A percentile compares a stretch with the other conserved stretches of the same genome.
Conservation (phyloP, 306 rosid genomes). For the Prunus armeniaca region DNA sequence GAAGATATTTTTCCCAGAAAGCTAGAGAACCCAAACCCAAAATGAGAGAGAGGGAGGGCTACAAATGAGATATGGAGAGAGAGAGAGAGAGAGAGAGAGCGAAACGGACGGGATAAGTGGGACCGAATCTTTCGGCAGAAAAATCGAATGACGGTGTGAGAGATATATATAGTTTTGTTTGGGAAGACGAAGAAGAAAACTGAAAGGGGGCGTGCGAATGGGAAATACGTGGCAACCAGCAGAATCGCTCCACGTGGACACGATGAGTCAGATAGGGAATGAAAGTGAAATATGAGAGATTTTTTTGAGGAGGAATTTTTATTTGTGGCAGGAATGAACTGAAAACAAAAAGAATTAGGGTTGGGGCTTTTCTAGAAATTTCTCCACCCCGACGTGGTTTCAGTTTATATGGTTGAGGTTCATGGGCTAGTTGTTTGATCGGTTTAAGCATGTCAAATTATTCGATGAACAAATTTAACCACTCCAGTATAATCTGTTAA, state of each 20-base stretch:
- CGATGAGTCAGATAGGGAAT: neutral
- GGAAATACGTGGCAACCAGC: neutral
- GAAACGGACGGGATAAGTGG: too few species aligned
- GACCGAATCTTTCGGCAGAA: neutral
- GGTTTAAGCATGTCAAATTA: too few species aligned
- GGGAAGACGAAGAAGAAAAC: neutral
- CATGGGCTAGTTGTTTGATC: too few species aligned
- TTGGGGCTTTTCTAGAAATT: too few species aligned
- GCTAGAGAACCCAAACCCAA: neutral
- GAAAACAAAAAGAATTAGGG: too few species aligned
- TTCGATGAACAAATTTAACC: too few species aligned
- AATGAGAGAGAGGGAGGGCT: neutral
- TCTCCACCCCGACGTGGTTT: too few species aligned
- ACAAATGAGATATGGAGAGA: neutral
- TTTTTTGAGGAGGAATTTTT: too few species aligned
- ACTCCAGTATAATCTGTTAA: too few species aligned
- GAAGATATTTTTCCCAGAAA: neutral
- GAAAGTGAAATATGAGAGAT: too few species aligned
- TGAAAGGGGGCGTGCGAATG: neutral
- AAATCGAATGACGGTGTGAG: neutral
- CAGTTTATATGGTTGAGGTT: too few species aligned
- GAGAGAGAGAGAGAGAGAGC: neutral
- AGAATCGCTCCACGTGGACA: neutral
- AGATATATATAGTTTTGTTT: neutral
- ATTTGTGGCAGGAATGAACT: too few species aligned